Percentiles rank a stretch among this genome's conserved stretches.
phyloP scores from a whole-genome alignment of 1,139 yeast genomes.

The Spathaspora jeffriesii region DNA sequence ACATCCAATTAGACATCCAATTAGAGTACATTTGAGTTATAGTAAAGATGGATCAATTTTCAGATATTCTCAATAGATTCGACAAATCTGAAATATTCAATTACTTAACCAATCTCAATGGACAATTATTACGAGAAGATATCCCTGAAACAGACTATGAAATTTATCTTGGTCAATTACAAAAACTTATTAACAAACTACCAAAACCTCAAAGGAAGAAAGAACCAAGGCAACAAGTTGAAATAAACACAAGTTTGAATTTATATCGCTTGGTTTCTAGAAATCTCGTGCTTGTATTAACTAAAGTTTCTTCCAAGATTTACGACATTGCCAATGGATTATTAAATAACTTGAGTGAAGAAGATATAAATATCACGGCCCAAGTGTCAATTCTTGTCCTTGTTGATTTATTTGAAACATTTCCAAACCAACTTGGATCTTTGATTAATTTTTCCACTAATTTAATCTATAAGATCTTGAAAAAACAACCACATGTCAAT shows the following conservation, averaged over 20 bases:
- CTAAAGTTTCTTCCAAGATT: constrained; percentile 34
- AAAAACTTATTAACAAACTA: constrained; percentile 20
- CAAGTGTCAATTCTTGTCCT: constrained; percentile 31
- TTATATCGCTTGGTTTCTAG: constrained; percentile 32
- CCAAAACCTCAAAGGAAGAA: constrained; percentile 15
- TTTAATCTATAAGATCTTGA: constrained; percentile 41
- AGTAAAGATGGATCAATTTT: constrained; percentile 18
- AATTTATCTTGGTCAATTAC: constrained; percentile 17
- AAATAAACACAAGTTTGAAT: constrained; percentile 20
- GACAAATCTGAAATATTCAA: constrained; percentile 23
- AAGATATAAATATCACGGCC: constrained; percentile 21
- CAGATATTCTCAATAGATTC: constrained; percentile 17
- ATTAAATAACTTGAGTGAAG: constrained; percentile 26
- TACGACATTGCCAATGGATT: constrained; percentile 41
- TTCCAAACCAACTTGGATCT: constrained; percentile 39
- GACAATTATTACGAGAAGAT: constrained; percentile 12
- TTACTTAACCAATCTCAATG: constrained; percentile 20
- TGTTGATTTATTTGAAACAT: constrained; percentile 39
- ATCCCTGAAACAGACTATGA: constrained; percentile 15
- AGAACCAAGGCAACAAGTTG: constrained; percentile 5
- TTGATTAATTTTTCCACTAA: constrained; percentile 35
- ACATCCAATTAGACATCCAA: no score
- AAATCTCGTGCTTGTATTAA: constrained; percentile 28
- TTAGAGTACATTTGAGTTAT: neutral
- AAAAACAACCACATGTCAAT: constrained; percentile 31